Conservation (phyloP, 2,329 filamentous ascomycete genomes). For the Xylariaceae sp. region DNA sequence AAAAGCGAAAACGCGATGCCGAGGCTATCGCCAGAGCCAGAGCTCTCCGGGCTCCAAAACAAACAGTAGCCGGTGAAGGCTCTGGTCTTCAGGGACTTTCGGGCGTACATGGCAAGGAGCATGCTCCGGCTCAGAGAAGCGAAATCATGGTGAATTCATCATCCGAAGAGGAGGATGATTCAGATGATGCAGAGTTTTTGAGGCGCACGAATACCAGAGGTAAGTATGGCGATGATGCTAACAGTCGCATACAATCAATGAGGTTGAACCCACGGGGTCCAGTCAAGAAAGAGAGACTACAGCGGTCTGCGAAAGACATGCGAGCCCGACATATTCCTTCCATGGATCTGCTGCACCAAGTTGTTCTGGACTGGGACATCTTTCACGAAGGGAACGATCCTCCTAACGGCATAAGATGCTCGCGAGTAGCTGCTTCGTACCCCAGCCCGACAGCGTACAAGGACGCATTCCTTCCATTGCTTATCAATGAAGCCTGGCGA, state of each 20-base stretch:
- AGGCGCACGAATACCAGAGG: conserved; percentile 42
- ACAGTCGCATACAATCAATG: conserved; percentile 44
- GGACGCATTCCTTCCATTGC: conserved; percentile 79
- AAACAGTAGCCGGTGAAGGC: conserved; percentile 65
- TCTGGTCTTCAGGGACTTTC: conserved; percentile 68
- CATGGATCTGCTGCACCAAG: conserved; percentile 76
- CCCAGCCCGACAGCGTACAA: conserved; percentile 73
- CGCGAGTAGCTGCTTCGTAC: conserved; percentile 72
- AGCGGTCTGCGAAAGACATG: conserved; percentile 86
- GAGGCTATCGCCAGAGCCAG: conserved; percentile 66
- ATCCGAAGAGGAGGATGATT: conserved; percentile 68
- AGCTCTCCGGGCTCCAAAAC: conserved; percentile 47
- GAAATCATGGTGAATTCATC: conserved; percentile 88
- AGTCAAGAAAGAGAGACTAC: conserved; percentile 75
- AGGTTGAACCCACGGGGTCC: conserved; percentile 60
- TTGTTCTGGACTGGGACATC: conserved; percentile 89
- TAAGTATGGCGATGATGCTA: conserved; percentile 44
- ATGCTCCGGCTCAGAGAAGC: conserved; percentile 59
- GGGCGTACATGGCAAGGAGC: conserved; percentile 70
- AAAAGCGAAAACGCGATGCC: conserved; percentile 65
- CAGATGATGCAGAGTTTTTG: conserved; percentile 51
- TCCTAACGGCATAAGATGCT: conserved; percentile 68
- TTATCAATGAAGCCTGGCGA: conserved; percentile 93
- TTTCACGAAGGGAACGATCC: conserved; percentile 86
- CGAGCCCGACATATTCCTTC: conserved; percentile 86